A percentile compares a stretch with the other conserved stretches of the same genome.
phyloP scores from a whole-genome alignment of 2,329 filamentous ascomycete genomes.

The Colletotrichum agaves region DNA sequence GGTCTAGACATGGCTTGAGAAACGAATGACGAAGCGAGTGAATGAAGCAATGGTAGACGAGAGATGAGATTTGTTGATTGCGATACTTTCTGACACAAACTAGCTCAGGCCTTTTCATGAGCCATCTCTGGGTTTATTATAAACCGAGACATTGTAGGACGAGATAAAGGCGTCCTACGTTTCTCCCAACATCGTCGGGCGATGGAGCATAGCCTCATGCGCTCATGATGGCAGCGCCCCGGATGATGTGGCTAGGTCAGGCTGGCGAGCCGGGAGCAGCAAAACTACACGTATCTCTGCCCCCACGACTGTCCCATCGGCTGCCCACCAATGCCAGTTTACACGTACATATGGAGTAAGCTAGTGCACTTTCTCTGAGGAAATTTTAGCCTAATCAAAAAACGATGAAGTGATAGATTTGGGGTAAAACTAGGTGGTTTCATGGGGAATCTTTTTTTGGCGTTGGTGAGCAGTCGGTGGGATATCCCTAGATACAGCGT shows the following conservation, averaged over 20 bases:
- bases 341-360: too few species aligned
- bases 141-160: too few species aligned
- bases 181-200: neutral
- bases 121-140: neutral
- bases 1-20: slow-evolving; percentile 20
- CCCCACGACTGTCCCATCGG: too few species aligned
- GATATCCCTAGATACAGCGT: slow-evolving; percentile 20
- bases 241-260: slow-evolving; percentile 14
- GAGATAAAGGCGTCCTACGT: neutral
- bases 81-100: neutral
- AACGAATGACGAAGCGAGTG: slow-evolving; percentile 30
- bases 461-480: too few species aligned
- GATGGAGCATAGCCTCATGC: slow-evolving; percentile 18
- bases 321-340: too few species aligned
- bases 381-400: too few species aligned
- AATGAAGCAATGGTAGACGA: neutral
- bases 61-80: neutral
- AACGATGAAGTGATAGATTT: too few species aligned
- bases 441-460: too few species aligned
- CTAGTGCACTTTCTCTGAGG: too few species aligned
- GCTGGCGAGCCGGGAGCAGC: neutral
- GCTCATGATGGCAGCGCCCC: slow-evolving; percentile 14
- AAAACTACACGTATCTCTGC: neutral
- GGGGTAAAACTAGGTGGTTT: too few species aligned
- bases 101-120: neutral